Evolutionary conservation across 2,329 filamentous ascomycete species (phyloP).

Genomic region (Reticulascus tulasneorum): DNA sequence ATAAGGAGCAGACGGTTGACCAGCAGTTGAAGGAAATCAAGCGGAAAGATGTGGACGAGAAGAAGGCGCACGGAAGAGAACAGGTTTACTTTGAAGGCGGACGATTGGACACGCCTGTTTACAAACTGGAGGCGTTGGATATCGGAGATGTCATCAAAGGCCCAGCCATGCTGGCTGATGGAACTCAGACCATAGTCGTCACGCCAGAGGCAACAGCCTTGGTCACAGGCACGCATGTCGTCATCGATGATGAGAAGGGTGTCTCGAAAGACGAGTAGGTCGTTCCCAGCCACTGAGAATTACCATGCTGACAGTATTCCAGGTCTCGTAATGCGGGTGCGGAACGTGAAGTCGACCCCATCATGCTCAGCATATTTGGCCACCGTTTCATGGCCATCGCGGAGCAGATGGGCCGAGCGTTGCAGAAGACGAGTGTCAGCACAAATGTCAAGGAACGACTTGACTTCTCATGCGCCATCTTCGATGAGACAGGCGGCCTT

Average conservation of each 20-base stretch:
- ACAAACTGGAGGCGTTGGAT: slow-evolving; percentile 70
- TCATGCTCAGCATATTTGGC: slow-evolving; percentile 75
- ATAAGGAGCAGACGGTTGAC: slow-evolving; percentile 76
- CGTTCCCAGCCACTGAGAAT: slow-evolving; percentile 18
- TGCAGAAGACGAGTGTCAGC: slow-evolving; percentile 77
- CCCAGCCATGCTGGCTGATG: slow-evolving; percentile 82
- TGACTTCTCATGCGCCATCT: slow-evolving; percentile 79
- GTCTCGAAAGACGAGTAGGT: slow-evolving; percentile 24
- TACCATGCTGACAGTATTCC: slow-evolving; percentile 1
- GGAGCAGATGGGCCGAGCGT: slow-evolving; percentile 75
- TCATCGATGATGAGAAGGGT: slow-evolving; percentile 74
- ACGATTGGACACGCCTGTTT: slow-evolving; percentile 72
- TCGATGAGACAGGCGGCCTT: slow-evolving; percentile 69
- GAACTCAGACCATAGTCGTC: slow-evolving; percentile 88
- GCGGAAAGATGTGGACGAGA: slow-evolving; percentile 49
- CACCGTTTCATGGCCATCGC: slow-evolving; percentile 85
- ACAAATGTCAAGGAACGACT: slow-evolving; percentile 80
- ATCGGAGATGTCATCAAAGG: slow-evolving; percentile 71
- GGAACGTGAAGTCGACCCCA: slow-evolving; percentile 54
- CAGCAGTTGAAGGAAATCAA: slow-evolving; percentile 72
- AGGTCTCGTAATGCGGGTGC: slow-evolving; percentile 17
- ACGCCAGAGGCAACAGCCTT: slow-evolving; percentile 73
- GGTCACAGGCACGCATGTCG: slow-evolving; percentile 79
- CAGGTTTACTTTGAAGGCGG: slow-evolving; percentile 84
- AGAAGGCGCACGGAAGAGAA: slow-evolving; percentile 58